A percentile compares a stretch with the other conserved stretches of the same genome.
Evolutionary conservation across 2,329 filamentous ascomycete genomes (phyloP).

Genomic region (Cladosporium sp.): DNA sequence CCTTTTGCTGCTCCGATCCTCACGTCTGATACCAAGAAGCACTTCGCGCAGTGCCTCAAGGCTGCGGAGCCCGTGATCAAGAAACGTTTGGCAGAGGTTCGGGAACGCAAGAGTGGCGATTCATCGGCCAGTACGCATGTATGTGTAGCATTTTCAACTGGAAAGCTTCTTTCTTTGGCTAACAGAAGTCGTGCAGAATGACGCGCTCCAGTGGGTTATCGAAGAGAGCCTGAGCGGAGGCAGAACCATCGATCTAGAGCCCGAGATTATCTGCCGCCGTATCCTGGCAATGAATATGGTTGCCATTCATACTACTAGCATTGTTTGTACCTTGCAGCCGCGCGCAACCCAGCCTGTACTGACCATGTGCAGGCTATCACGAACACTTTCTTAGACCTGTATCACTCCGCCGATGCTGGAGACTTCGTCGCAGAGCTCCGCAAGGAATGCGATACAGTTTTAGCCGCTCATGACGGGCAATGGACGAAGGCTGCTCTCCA

Average conservation of each 20-base stretch:
- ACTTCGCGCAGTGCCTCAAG: neutral
- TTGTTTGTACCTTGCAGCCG: neutral
- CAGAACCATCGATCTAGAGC: constrained; percentile 15
- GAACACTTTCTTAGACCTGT: constrained; percentile 22
- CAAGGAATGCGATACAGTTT: constrained; percentile 19
- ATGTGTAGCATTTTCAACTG: neutral
- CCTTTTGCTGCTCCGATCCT: constrained; percentile 17
- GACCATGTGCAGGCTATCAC: constrained; percentile 14
- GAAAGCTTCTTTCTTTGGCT: neutral
- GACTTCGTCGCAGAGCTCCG: constrained; percentile 19
- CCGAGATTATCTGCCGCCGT: constrained; percentile 17
- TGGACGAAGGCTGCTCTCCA: constrained; percentile 23
- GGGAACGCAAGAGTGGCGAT: neutral
- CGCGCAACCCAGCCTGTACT: neutral
- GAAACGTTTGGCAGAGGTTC: constrained; percentile 14
- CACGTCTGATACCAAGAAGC: constrained; percentile 12
- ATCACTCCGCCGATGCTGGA: constrained; percentile 15
- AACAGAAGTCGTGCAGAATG: constrained; percentile 9
- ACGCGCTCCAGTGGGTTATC: constrained; percentile 23
- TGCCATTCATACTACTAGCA: constrained; percentile 24
- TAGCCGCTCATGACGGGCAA: constrained; percentile 15
- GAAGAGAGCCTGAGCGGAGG: constrained; percentile 13
- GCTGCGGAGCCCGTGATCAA: constrained; percentile 17
- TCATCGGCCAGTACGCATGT: neutral
- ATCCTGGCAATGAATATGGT: constrained; percentile 22